Conservation (phyloP, 768 basidiomycete species). For the Tulasnella sp. region DNA sequence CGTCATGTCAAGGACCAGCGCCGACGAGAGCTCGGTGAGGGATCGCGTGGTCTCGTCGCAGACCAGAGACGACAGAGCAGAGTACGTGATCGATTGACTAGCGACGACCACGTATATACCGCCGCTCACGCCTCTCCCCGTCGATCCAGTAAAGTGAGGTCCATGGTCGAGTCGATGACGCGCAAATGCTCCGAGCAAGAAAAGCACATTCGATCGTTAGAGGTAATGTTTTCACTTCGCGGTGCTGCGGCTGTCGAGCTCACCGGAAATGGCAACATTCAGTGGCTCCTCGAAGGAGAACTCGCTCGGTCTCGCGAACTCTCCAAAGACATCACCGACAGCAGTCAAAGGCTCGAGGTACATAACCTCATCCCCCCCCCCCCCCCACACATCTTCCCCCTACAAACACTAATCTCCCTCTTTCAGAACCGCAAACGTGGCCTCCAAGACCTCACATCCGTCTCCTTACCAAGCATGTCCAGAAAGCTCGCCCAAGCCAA, state of each 20-base stretch:
- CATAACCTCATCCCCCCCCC: neutral
- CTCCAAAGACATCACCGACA: neutral
- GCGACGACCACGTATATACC: neutral
- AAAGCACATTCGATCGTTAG: neutral
- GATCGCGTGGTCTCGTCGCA: neutral
- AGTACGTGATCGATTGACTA: neutral
- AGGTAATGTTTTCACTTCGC: neutral
- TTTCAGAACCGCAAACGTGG: neutral
- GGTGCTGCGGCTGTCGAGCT: neutral
- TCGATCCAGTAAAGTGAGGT: neutral
- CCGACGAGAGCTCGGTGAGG: neutral
- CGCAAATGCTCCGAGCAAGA: neutral
- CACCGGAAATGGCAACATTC: neutral
- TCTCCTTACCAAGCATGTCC: neutral
- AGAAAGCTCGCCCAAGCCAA: neutral
- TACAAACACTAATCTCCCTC: neutral
- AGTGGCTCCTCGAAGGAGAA: conserved; percentile 1
- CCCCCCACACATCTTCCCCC: neutral
- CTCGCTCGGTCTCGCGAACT: conserved; percentile 5
- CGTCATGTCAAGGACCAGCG: neutral
- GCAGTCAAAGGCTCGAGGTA: neutral
- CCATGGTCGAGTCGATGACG: neutral
- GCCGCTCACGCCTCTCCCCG: neutral
- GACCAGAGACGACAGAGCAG: neutral
- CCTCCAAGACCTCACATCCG: neutral